These are phyloP conservation scores for Plectranthus barbatus DNA, from an alignment of 257 asterid genomes.

Conservation along the genomic window DNA sequence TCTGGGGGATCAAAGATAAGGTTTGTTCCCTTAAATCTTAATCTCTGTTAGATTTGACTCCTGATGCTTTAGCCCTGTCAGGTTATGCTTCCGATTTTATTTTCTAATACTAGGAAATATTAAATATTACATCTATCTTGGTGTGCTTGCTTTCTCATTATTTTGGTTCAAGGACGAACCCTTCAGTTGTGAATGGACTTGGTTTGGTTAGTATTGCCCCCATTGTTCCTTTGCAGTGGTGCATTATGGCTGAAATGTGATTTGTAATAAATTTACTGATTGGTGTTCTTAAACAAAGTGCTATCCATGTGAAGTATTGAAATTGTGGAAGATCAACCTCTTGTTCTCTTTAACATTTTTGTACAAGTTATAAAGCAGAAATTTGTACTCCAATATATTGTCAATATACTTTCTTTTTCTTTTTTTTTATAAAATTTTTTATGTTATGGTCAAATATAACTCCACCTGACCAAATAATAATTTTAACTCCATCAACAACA, in stretches of 20 bases:
- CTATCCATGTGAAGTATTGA: not conserved
- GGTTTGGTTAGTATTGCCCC: not conserved
- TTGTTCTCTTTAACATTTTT: not conserved
- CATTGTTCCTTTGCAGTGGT: not conserved
- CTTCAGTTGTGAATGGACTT: not conserved
- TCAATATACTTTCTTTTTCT: not conserved
- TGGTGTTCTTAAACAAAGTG: not conserved
- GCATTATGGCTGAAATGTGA: not conserved
- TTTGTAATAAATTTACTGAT: not conserved
- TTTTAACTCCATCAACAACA: not conserved
- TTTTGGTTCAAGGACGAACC: not conserved
- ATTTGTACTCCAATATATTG: not conserved
- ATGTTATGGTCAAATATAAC: not conserved
- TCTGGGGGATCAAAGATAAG: slow-evolving; percentile 69
- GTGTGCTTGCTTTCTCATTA: not conserved
- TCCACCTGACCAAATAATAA: too few relatives aligned
- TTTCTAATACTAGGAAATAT: not conserved
- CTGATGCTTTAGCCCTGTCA: not conserved
- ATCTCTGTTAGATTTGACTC: too few relatives aligned
- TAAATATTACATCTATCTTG: too few relatives aligned
- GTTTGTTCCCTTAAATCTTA: slow-evolving; percentile 19
- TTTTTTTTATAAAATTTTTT: not conserved
- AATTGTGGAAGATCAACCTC: not conserved
- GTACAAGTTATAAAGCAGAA: not conserved
- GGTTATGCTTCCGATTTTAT: not conserved